phyloP scores from a whole-genome alignment of 352 stramenopile genomes.

The Globisporangium carolinianum region DNA sequence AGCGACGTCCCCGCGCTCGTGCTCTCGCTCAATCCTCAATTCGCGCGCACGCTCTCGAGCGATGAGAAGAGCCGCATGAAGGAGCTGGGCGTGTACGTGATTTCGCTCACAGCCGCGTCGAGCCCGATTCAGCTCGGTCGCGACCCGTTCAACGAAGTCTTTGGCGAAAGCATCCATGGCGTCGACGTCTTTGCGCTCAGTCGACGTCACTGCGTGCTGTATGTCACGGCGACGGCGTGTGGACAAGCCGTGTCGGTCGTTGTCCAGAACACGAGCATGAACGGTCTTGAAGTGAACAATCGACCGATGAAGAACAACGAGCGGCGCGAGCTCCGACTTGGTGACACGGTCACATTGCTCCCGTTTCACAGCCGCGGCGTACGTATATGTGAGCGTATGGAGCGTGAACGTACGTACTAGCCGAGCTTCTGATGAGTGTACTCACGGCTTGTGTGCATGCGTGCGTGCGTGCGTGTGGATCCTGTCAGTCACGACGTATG shows the following conservation, averaged over 20 bases:
- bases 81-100: slow-evolving; percentile 35
- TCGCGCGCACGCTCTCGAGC: slow-evolving; percentile 34
- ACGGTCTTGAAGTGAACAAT: slow-evolving; percentile 58
- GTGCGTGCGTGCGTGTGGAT: too few species aligned
- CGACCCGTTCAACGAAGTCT: slow-evolving; percentile 58
- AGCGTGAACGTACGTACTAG: neutral
- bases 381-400: slow-evolving; percentile 3
- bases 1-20: slow-evolving; percentile 15
- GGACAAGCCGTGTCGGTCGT: slow-evolving; percentile 32
- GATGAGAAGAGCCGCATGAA: slow-evolving; percentile 39
- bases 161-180: slow-evolving; percentile 59
- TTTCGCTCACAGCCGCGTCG: slow-evolving; percentile 21
- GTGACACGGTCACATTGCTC: slow-evolving; percentile 53
- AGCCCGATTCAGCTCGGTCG: slow-evolving; percentile 30
- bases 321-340: slow-evolving; percentile 32
- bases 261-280: slow-evolving; percentile 72
- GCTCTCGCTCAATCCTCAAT: slow-evolving; percentile 31
- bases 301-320: slow-evolving; percentile 39
- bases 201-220: slow-evolving; percentile 55
- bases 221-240: slow-evolving; percentile 29
- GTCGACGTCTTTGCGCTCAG: slow-evolving; percentile 48
- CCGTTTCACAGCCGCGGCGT: slow-evolving; percentile 41
- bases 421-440: too few species aligned
- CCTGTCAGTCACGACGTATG: neutral
- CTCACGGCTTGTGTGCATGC: too few species aligned